Evolutionary conservation across 2,329 filamentous ascomycete genomes (phyloP).

Genomic region (Paecilomyces fulvus): DNA sequence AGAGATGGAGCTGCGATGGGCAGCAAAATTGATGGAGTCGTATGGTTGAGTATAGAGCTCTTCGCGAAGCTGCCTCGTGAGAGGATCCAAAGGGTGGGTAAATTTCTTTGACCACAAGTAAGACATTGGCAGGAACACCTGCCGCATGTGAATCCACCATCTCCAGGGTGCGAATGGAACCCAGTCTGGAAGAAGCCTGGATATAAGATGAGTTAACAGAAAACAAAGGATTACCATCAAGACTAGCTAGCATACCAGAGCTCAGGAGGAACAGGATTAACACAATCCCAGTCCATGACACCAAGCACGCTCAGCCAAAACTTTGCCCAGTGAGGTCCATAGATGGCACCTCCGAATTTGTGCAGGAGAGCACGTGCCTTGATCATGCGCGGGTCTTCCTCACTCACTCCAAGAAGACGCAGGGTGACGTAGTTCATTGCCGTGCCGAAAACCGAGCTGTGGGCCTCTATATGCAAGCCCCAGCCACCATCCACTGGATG

Average conservation of each 20-base stretch:
- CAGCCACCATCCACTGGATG: constrained; percentile 88
- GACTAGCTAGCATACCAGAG: constrained; percentile 54
- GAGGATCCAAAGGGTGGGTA: constrained; percentile 63
- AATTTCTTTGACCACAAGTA: constrained; percentile 81
- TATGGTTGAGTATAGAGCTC: constrained; percentile 78
- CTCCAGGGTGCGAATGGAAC: constrained; percentile 81
- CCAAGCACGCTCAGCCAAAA: constrained; percentile 86
- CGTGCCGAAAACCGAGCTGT: constrained; percentile 86
- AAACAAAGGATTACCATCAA: neutral
- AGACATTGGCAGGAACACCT: constrained; percentile 88
- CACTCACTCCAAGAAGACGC: constrained; percentile 70
- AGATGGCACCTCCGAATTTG: constrained; percentile 72
- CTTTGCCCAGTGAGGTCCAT: constrained; percentile 92
- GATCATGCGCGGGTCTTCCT: constrained; percentile 76
- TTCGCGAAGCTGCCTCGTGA: constrained; percentile 64
- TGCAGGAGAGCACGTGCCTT: constrained; percentile 77
- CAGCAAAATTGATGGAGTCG: constrained; percentile 66
- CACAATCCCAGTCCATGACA: constrained; percentile 78
- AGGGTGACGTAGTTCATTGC: constrained; percentile 77
- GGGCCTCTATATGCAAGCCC: constrained; percentile 91
- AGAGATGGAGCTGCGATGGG: constrained; percentile 74
- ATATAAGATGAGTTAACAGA: constrained; percentile 5
- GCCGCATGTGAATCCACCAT: constrained; percentile 98
- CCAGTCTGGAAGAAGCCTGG: constrained; percentile 73
- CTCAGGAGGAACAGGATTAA: constrained; percentile 90